These are phyloP conservation scores for Tieghemiomyces parasiticus DNA, from an alignment of 192 early-diverging fungal genomes.

Conservation along the genomic window DNA sequence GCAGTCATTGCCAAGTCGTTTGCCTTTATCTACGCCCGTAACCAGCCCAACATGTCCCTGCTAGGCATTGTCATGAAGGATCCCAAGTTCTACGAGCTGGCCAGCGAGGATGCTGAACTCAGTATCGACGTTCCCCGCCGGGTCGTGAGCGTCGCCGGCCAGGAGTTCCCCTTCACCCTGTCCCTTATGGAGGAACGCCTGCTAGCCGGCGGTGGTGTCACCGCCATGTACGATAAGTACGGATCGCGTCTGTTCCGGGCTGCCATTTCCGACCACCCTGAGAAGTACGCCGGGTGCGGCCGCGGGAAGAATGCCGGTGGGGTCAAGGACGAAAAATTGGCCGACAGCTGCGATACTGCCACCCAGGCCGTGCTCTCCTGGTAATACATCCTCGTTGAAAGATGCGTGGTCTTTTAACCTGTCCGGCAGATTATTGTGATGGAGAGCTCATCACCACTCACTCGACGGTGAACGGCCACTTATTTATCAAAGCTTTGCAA, in stretches of 20 bases:
- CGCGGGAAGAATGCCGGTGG: constrained; percentile 15
- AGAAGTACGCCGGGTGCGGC: constrained; percentile 24
- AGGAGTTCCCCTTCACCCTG: constrained; percentile 42
- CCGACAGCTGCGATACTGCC: background rate
- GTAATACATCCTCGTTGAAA: background rate
- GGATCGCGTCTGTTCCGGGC: constrained; percentile 57
- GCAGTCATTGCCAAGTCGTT: constrained; percentile 71
- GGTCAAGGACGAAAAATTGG: background rate
- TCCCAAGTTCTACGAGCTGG: constrained; percentile 58
- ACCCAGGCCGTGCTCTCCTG: constrained; percentile 2
- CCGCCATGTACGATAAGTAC: constrained; percentile 67
- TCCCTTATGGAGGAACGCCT: constrained; percentile 61
- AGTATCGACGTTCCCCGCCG: constrained; percentile 49
- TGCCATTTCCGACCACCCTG: constrained; percentile 42
- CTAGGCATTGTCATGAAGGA: constrained; percentile 57
- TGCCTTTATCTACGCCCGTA: constrained; percentile 68
- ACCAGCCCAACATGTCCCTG: constrained; percentile 70
- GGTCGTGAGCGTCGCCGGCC: constrained; percentile 33
- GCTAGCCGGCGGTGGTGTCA: constrained; percentile 56
- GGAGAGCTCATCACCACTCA: too few relatives aligned
- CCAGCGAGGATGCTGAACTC: constrained; percentile 55
- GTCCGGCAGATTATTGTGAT: too few relatives aligned
- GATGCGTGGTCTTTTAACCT: background rate
- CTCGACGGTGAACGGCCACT: too few relatives aligned
- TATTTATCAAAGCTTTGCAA: too few relatives aligned